These are phyloP conservation scores for Albugo laibachii DNA, from an alignment of 352 stramenopile genomes.

Conservation along the genomic window DNA sequence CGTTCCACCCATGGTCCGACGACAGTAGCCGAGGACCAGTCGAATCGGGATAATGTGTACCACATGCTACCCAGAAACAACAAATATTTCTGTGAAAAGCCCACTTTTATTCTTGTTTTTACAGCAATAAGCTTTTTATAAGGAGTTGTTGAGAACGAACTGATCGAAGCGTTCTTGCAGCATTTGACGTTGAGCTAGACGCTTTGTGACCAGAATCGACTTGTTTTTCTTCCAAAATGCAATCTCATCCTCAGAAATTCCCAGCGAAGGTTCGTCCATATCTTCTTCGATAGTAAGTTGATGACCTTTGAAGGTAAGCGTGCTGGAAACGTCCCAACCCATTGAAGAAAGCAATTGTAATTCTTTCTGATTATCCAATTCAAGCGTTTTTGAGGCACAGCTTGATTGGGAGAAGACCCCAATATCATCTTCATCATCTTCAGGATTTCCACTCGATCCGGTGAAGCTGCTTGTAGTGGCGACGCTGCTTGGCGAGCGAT, in stretches of 20 bases:
- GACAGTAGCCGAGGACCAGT: too few species aligned
- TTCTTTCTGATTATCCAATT: slow-evolving; percentile 47
- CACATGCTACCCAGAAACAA: too few species aligned
- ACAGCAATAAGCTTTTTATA: too few species aligned
- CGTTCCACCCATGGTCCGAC: background rate
- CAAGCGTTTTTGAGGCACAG: background rate
- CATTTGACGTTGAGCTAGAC: slow-evolving; percentile 60
- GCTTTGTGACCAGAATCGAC: slow-evolving; percentile 45
- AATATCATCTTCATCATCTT: slow-evolving; percentile 9
- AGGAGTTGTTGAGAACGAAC: slow-evolving; percentile 18
- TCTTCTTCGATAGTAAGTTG: slow-evolving; percentile 18
- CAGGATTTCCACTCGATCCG: background rate
- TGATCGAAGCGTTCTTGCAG: slow-evolving; percentile 74
- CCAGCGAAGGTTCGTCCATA: slow-evolving; percentile 55
- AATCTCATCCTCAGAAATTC: slow-evolving; percentile 72
- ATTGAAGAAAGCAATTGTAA: slow-evolving; percentile 67
- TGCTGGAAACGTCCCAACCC: slow-evolving; percentile 28
- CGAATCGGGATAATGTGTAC: too few species aligned
- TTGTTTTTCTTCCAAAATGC: slow-evolving; percentile 74
- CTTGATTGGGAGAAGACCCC: slow-evolving; percentile 1
- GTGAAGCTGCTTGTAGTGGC: background rate
- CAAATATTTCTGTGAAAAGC: too few species aligned
- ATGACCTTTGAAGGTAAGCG: background rate
- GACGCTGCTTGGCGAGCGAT: too few species aligned
- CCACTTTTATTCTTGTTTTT: too few species aligned